Conservation (phyloP, 108 stramenopile species). For the Schizochytrium sp. region DNA sequence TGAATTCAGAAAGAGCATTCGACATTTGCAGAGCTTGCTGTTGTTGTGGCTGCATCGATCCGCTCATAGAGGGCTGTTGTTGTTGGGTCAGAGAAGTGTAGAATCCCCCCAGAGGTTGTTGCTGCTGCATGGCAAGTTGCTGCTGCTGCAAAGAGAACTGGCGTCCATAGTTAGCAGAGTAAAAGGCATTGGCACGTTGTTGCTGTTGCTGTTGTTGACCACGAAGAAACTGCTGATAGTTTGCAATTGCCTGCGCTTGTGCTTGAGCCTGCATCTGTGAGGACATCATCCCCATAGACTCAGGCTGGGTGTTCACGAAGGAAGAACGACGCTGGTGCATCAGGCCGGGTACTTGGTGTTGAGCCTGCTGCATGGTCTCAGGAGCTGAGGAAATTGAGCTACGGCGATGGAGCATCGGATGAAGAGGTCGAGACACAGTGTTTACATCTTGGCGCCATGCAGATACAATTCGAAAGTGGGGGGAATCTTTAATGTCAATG, state of each 20-base stretch:
- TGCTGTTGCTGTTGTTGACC: slow-evolving; percentile 10
- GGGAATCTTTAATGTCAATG: slow-evolving; percentile 51
- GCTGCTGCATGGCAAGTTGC: neutral
- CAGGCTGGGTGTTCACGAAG: neutral
- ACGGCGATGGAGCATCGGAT: slow-evolving; percentile 30
- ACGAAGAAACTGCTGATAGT: slow-evolving; percentile 19
- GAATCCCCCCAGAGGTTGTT: too few relatives aligned
- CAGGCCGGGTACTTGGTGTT: neutral
- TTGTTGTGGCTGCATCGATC: neutral
- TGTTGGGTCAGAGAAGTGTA: too few relatives aligned
- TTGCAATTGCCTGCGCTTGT: slow-evolving; percentile 4
- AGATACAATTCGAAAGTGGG: slow-evolving; percentile 58
- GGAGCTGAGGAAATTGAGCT: neutral
- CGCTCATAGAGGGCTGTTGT: too few relatives aligned
- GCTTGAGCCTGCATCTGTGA: too few relatives aligned
- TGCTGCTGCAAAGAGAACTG: neutral
- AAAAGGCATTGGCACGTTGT: neutral
- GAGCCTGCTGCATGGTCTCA: neutral
- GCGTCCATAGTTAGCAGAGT: neutral
- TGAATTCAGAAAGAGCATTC: too few relatives aligned
- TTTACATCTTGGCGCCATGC: slow-evolving; percentile 55
- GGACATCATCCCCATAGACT: slow-evolving; percentile 9
- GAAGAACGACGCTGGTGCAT: neutral
- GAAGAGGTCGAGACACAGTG: slow-evolving; percentile 41
- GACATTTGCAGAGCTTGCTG: neutral